Evolutionary conservation across 345 rosid genomes (phyloP), one percentile per base, ranked within the genome.

Genomic region (Acer yangbiense): DNA sequence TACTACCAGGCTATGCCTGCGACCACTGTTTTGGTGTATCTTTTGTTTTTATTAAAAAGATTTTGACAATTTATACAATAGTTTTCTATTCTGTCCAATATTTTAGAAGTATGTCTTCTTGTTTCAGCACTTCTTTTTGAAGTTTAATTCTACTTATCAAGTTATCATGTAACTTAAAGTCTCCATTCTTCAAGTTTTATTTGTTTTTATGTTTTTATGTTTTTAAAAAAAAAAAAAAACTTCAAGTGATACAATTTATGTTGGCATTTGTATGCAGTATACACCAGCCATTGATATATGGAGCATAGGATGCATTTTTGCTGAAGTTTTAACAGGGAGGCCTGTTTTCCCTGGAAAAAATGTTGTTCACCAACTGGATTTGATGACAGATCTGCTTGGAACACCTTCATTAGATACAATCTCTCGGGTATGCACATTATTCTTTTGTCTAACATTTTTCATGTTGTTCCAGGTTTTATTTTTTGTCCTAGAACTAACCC

Each of bases 251-350:
- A 3, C 63, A 27, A 50, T 44, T 11, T 65, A 20, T 50, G 18
- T 32, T 79, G 73, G 23, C 27, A 66, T 78, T 68, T 80, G 73
- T 72, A 41, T 89, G 81, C 92, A 95, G 98, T 95, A 95, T 83
- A 95, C 98, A 41, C 96, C 98, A 18, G 98, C 98, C 71, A 93
- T 95, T 78, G 98, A 95, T 79, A 89, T 95, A 73, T 95, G 98
- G 98, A 90, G 98, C 80, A 95, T 95, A 82, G 98, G 98, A 72
- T 93, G 98, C 88, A 95, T 95, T 82, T 95, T 95, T 76, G 98
- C 97, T 20, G 98, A 95, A 79, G 97, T 95, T 64, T 82, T 93
- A 78, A 89, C 87, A 13, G 98, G 98, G 75, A 91, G 88, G 74
- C 98, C 98, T 13, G 86, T 95, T 71, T 95, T 93, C 85, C 98